phyloP scores from a whole-genome alignment of 306 rosid species.

The Fragaria ananassa region DNA sequence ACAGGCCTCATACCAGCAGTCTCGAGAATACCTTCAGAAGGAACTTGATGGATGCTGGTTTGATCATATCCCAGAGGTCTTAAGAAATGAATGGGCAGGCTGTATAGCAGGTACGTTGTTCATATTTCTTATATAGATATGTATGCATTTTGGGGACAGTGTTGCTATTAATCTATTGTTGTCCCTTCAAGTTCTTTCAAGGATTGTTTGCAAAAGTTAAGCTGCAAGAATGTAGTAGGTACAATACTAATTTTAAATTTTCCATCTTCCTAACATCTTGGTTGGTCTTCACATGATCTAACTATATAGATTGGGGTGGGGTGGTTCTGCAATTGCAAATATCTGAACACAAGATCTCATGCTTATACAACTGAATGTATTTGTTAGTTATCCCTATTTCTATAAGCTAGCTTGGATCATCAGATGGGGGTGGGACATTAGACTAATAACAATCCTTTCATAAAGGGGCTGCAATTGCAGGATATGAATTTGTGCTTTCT shows the following conservation, averaged over 20 bases:
- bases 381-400: background rate
- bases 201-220: background rate
- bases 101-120: conserved; percentile 54
- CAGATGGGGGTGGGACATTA: background rate
- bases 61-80: conserved; percentile 63
- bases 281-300: background rate
- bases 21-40: conserved; percentile 43
- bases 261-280: background rate
- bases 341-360: background rate
- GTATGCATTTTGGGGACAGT: background rate
- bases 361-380: background rate
- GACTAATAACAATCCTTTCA: background rate
- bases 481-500: background rate
- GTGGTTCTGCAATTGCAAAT: background rate
- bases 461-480: background rate
- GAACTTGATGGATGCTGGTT: conserved; percentile 82
- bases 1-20: conserved; percentile 69
- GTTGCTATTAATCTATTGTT: background rate
- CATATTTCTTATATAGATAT: background rate
- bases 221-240: background rate
- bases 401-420: background rate
- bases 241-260: background rate
- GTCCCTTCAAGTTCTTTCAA: background rate
- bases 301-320: background rate
- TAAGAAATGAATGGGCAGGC: conserved; percentile 62